Percentiles rank a stretch among this genome's conserved stretches.
Evolutionary conservation across 2,329 filamentous ascomycete species (phyloP).

Genomic region (Hypoxylon sp.): DNA sequence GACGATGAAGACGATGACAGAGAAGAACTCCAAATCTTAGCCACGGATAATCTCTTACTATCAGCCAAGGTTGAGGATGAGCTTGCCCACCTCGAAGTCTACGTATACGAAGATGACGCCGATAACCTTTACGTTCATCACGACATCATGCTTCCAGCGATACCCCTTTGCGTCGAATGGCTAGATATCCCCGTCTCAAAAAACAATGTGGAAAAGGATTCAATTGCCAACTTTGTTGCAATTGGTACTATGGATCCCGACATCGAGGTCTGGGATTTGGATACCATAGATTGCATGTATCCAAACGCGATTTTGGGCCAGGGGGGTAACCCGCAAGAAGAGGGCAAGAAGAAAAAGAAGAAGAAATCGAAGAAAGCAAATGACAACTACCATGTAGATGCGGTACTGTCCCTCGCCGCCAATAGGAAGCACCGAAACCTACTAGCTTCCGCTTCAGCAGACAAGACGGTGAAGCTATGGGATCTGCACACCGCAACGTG

Average conservation of each 20-base stretch:
- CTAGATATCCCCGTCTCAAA: slow-evolving; percentile 90
- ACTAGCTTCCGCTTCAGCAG: slow-evolving; percentile 92
- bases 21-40: slow-evolving; percentile 91
- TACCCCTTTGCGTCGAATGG: slow-evolving; percentile 96
- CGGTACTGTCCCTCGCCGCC: slow-evolving; percentile 88
- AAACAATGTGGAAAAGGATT: slow-evolving; percentile 68
- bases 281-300: slow-evolving; percentile 97
- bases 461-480: slow-evolving; percentile 98
- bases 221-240: slow-evolving; percentile 89
- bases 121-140: slow-evolving; percentile 99
- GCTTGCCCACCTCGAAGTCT: slow-evolving; percentile 94
- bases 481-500: slow-evolving; percentile 92
- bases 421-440: slow-evolving; percentile 95
- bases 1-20: slow-evolving; percentile 88
- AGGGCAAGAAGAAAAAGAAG: slow-evolving; percentile 84
- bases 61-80: slow-evolving; percentile 97
- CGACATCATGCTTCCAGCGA: slow-evolving; percentile 98
- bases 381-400: slow-evolving; percentile 92
- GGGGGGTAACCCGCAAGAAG: slow-evolving; percentile 65
- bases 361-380: slow-evolving; percentile 92
- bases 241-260: slow-evolving; percentile 98
- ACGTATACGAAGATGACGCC: slow-evolving; percentile 94
- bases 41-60: slow-evolving; percentile 91
- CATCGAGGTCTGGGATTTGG: slow-evolving; percentile 98
- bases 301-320: slow-evolving; percentile 95